These are phyloP conservation scores for Trematosphaeria pertusa DNA, from an alignment of 2,329 filamentous ascomycete species.

Conservation along the genomic window DNA sequence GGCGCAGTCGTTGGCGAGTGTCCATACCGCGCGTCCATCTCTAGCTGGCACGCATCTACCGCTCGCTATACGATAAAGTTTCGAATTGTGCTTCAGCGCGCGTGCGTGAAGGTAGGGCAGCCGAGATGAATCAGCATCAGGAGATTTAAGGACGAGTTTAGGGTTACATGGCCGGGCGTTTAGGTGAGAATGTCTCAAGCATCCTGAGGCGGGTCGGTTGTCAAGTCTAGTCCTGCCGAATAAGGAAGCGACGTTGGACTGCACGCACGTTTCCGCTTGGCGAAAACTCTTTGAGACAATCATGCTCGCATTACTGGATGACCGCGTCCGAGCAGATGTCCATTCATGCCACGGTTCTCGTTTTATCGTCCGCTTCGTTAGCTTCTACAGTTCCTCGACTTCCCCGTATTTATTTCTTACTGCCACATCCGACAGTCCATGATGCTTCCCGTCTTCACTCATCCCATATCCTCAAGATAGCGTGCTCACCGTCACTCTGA, in stretches of 20 bases:
- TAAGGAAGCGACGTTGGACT: constrained; percentile 4
- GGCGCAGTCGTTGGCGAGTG: constrained; percentile 9
- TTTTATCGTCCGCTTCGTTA: neutral
- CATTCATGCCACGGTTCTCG: neutral
- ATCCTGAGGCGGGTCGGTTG: neutral
- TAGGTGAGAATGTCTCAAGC: neutral
- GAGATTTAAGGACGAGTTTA: neutral
- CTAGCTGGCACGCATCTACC: constrained; percentile 4
- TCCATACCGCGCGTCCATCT: neutral
- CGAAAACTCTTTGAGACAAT: neutral
- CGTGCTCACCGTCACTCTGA: too few species aligned
- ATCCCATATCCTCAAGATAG: too few species aligned
- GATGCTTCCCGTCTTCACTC: too few species aligned
- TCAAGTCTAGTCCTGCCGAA: constrained; percentile 2
- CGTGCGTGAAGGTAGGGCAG: neutral
- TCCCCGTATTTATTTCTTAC: too few species aligned
- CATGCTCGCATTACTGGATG: neutral
- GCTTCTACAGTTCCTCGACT: neutral
- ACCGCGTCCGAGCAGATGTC: neutral
- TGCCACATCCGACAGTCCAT: too few species aligned
- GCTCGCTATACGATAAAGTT: constrained; percentile 1
- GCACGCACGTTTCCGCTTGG: neutral
- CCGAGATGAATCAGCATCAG: neutral
- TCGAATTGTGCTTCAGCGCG: neutral
- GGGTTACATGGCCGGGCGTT: neutral